Percentiles rank a stretch among this genome's conserved stretches.
phyloP scores from a whole-genome alignment of 352 stramenopile genomes.

The Pythium aristosporum region DNA sequence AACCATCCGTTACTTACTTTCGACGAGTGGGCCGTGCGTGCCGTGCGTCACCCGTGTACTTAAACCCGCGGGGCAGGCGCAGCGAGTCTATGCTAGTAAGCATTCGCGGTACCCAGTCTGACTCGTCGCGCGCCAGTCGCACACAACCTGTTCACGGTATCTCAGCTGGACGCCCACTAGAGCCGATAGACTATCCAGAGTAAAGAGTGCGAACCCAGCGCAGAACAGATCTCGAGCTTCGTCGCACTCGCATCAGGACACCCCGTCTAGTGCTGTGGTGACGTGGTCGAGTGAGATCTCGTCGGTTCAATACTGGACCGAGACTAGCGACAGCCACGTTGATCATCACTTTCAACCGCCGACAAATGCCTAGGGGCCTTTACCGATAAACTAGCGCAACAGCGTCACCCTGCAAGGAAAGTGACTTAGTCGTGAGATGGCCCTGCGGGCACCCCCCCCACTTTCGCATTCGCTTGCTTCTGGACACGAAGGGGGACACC shows the following conservation, averaged over 20 bases:
- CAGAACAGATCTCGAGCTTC: no score
- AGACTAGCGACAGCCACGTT: no score
- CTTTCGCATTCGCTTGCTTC: slow-evolving; percentile 1
- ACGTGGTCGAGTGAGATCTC: background rate
- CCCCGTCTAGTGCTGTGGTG: no score
- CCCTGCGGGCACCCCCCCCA: background rate
- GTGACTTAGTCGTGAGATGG: no score
- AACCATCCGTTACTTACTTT: background rate
- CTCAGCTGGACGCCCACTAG: background rate
- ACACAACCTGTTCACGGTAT: background rate
- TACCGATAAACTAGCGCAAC: no score
- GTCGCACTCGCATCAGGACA: no score
- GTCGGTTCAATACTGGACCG: no score
- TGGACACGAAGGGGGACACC: background rate
- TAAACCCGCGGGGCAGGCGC: slow-evolving; percentile 1
- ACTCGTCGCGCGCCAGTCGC: background rate
- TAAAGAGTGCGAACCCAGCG: no score
- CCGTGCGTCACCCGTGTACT: slow-evolving; percentile 14
- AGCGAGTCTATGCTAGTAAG: slow-evolving; percentile 3
- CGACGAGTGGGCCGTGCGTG: background rate
- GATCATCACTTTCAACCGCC: no score
- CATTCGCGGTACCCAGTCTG: slow-evolving; percentile 10
- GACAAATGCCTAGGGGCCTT: no score
- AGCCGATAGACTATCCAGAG: background rate
- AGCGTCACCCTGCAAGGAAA: no score